Conservation (phyloP, 208 protist species). For the Wallacemonas sp. region DNA sequence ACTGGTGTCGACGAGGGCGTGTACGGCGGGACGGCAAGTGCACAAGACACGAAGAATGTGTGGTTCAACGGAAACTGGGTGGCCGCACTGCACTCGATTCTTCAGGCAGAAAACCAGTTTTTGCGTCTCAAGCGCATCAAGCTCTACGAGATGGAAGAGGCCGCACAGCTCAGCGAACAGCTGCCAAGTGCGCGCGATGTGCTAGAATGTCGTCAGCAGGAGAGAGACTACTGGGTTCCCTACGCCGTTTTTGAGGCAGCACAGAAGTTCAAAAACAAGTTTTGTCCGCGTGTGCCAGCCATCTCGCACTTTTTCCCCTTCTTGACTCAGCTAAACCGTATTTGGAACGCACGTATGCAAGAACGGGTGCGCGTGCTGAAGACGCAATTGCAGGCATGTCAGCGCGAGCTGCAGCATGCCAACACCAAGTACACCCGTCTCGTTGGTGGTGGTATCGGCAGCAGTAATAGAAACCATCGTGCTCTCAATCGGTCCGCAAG, state of each 20-base stretch:
- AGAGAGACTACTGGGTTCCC: conserved; percentile 88
- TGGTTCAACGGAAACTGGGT: conserved; percentile 82
- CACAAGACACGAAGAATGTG: conserved; percentile 75
- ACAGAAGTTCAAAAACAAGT: conserved; percentile 84
- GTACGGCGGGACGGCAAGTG: conserved; percentile 55
- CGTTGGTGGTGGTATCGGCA: background rate
- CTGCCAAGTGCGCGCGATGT: conserved; percentile 58
- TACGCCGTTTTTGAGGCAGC: conserved; percentile 73
- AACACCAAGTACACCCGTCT: conserved; percentile 8
- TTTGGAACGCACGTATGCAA: conserved; percentile 72
- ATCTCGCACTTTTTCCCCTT: conserved; percentile 85
- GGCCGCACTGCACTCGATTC: conserved; percentile 62
- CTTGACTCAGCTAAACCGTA: conserved; percentile 69
- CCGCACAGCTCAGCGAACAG: conserved; percentile 36
- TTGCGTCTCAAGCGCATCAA: conserved; percentile 63
- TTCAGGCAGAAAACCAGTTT: conserved; percentile 71
- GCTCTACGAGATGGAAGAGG: conserved; percentile 66
- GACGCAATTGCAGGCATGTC: conserved; percentile 21
- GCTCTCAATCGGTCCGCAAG: background rate
- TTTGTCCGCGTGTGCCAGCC: conserved; percentile 64
- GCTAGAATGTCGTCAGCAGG: conserved; percentile 61
- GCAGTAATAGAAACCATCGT: background rate
- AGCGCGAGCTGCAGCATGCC: conserved; percentile 3
- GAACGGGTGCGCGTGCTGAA: conserved; percentile 46
- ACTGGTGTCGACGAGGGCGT: conserved; percentile 85